A percentile compares a stretch with the other conserved stretches of the same genome.
These are phyloP conservation scores for Scheffersomyces titani DNA, from an alignment of 1,139 yeast genomes.

Conservation along the genomic window DNA sequence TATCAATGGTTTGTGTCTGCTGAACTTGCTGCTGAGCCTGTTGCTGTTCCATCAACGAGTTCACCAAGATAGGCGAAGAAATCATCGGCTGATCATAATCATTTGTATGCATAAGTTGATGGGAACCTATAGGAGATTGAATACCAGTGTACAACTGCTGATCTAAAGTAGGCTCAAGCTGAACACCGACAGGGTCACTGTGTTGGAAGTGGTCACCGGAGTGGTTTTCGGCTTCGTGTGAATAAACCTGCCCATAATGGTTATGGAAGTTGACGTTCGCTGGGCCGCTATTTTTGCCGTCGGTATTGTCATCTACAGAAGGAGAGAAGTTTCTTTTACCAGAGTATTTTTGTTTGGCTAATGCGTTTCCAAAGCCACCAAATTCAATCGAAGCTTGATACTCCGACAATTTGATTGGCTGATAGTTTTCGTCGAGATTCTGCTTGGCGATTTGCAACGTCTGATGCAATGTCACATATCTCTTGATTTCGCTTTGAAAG, in stretches of 20 bases:
- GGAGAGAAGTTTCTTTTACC: conserved; percentile 16
- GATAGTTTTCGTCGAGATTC: conserved; percentile 28
- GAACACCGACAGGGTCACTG: background rate
- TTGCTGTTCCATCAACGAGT: background rate
- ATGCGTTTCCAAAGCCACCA: conserved; percentile 41
- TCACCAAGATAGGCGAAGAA: background rate
- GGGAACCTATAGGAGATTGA: background rate
- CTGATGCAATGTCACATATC: conserved; percentile 33
- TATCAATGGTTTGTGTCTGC: background rate
- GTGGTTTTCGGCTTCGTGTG: conserved; percentile 12
- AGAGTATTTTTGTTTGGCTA: conserved; percentile 25
- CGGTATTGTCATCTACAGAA: conserved; percentile 6
- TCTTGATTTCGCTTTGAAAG: conserved; percentile 32
- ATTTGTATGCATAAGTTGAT: background rate
- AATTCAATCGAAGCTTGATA: conserved; percentile 44
- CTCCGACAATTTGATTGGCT: conserved; percentile 36
- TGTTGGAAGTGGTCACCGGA: background rate
- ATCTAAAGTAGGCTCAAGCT: background rate
- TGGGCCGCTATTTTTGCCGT: background rate
- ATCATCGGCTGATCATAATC: background rate
- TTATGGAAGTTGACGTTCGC: conserved; percentile 16
- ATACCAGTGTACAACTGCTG: background rate
- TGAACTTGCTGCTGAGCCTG: background rate
- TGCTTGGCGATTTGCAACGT: conserved; percentile 32
- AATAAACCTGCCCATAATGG: conserved; percentile 28